Conservation (phyloP, 1,139 yeast genomes). For the Zygoascus hellenicus region DNA sequence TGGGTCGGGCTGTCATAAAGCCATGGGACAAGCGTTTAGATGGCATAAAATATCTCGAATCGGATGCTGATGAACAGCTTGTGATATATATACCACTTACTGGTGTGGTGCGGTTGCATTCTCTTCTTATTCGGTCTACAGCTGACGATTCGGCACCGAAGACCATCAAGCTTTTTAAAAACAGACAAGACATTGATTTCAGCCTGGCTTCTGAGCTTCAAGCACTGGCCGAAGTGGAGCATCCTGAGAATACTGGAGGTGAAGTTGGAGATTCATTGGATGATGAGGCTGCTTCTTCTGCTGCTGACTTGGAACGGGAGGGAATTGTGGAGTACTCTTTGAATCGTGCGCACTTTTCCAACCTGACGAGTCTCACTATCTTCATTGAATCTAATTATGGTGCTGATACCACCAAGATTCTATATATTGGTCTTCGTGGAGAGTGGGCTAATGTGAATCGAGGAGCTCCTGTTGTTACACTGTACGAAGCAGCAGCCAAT, state of each 20-base stretch:
- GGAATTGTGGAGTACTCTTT: constrained; percentile 79
- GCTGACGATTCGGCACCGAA: constrained; percentile 61
- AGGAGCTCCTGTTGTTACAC: constrained; percentile 64
- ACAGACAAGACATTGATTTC: constrained; percentile 64
- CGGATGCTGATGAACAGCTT: constrained; percentile 81
- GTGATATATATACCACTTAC: constrained; percentile 75
- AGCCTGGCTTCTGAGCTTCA: constrained; percentile 48
- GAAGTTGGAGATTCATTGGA: constrained; percentile 19
- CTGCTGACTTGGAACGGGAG: constrained; percentile 33
- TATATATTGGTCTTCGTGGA: constrained; percentile 77
- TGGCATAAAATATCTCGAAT: constrained; percentile 44
- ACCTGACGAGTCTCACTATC: constrained; percentile 60
- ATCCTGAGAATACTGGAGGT: constrained; percentile 51
- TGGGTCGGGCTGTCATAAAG: constrained; percentile 42
- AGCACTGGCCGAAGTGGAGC: constrained; percentile 51
- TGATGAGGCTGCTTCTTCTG: constrained; percentile 22
- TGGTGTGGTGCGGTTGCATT: constrained; percentile 66
- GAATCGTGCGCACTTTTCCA: constrained; percentile 70
- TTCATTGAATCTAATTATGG: constrained; percentile 65
- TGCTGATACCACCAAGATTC: constrained; percentile 55
- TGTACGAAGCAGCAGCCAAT: constrained; percentile 89
- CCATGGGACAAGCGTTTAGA: constrained; percentile 47
- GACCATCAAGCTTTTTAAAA: constrained; percentile 65
- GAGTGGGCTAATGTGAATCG: constrained; percentile 53
- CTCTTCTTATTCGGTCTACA: constrained; percentile 63